These are phyloP conservation scores for Flaveria brownii DNA, from an alignment of 129 eudicot genomes.

Conservation along the genomic window DNA sequence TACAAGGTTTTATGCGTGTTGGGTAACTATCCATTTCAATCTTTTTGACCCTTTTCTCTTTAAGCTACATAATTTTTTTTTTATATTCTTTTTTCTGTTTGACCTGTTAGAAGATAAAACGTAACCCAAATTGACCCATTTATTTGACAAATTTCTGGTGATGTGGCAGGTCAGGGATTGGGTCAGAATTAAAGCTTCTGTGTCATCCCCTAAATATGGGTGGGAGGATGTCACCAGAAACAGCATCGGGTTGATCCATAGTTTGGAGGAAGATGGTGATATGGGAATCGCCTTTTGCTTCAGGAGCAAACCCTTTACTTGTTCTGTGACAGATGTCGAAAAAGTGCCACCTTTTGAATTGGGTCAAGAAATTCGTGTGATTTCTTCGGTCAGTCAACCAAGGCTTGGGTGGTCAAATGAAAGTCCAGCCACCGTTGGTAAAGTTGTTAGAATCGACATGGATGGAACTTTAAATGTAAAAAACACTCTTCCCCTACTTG, in stretches of 20 bases:
- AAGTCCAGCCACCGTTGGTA: slow-evolving; percentile 92
- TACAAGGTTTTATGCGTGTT: background rate
- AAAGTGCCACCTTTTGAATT: slow-evolving; percentile 91
- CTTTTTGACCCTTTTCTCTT: background rate
- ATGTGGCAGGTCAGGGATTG: slow-evolving; percentile 88
- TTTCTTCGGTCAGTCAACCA: slow-evolving; percentile 79
- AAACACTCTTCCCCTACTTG: background rate
- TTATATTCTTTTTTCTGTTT: background rate
- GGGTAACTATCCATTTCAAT: background rate
- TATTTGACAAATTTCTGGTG: slow-evolving; percentile 17
- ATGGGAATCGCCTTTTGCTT: slow-evolving; percentile 96
- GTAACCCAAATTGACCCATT: background rate
- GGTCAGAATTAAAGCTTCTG: slow-evolving; percentile 93
- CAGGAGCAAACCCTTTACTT: slow-evolving; percentile 84
- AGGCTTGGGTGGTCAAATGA: slow-evolving; percentile 98
- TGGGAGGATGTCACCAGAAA: slow-evolving; percentile 92
- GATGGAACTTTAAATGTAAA: slow-evolving; percentile 91
- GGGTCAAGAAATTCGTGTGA: slow-evolving; percentile 87
- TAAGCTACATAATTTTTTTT: background rate
- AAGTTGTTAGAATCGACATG: slow-evolving; percentile 87
- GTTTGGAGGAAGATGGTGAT: slow-evolving; percentile 98
- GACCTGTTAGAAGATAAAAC: background rate
- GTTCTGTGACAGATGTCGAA: slow-evolving; percentile 95
- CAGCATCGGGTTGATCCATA: slow-evolving; percentile 90
- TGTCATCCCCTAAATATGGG: slow-evolving; percentile 94